Conservation (phyloP, 2,329 filamentous ascomycete species). For the Aspergillus brasiliensis region DNA sequence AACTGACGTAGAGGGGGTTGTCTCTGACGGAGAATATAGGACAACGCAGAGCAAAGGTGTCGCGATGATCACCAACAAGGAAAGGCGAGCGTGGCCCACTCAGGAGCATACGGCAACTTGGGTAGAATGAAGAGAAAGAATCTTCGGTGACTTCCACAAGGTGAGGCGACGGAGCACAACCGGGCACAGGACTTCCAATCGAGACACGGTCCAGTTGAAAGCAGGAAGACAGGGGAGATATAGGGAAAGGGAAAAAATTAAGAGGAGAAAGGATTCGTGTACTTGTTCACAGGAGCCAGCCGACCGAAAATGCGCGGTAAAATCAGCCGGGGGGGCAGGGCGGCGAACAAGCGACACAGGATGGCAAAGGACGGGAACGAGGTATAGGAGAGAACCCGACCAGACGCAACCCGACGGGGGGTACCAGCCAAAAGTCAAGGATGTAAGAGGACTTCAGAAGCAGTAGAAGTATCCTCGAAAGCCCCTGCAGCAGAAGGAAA, state of each 20-base stretch:
- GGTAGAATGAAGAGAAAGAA: slow-evolving; percentile 8
- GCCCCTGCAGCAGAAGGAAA: slow-evolving; percentile 18
- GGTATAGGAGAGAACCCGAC: slow-evolving; percentile 20
- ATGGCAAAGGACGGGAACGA: slow-evolving; percentile 22
- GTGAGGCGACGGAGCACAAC: slow-evolving; percentile 3
- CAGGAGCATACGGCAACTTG: slow-evolving; percentile 17
- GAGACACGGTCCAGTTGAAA: neutral
- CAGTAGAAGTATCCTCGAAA: slow-evolving; percentile 9
- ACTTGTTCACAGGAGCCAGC: slow-evolving; percentile 16
- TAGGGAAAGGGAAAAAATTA: slow-evolving; percentile 6
- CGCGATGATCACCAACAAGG: slow-evolving; percentile 11
- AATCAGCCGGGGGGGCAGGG: slow-evolving; percentile 19
- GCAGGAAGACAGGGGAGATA: neutral
- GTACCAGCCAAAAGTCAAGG: slow-evolving; percentile 6
- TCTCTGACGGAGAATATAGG: slow-evolving; percentile 4
- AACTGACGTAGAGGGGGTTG: slow-evolving; percentile 6
- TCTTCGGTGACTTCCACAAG: slow-evolving; percentile 14
- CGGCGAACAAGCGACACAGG: slow-evolving; percentile 24
- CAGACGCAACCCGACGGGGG: slow-evolving; percentile 12
- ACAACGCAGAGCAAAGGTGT: slow-evolving; percentile 12
- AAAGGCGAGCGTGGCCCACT: slow-evolving; percentile 17
- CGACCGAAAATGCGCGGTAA: slow-evolving; percentile 23
- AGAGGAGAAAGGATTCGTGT: slow-evolving; percentile 11
- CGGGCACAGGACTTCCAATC: neutral
- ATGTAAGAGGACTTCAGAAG: slow-evolving; percentile 13